These are phyloP conservation scores for Ustilago sp. DNA, from an alignment of 1,284 basidiomycete species.

Conservation along the genomic window DNA sequence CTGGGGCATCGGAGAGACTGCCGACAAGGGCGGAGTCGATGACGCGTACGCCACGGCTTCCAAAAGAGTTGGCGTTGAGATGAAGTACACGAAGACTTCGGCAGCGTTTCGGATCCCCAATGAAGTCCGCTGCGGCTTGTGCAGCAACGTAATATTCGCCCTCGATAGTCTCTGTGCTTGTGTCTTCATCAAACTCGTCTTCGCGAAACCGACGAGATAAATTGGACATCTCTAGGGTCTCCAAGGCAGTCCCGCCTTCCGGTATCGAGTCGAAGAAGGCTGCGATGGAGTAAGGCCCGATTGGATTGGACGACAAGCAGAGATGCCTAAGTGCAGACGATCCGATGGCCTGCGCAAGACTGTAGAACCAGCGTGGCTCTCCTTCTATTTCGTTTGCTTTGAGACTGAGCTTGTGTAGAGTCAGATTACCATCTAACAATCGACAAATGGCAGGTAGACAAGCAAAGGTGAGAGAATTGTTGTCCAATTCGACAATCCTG, in stretches of 20 bases:
- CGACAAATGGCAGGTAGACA: constrained; percentile 21
- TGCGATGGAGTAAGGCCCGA: constrained; percentile 10
- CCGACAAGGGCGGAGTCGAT: constrained; percentile 22
- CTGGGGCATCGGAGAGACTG: background rate
- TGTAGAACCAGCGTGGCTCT: background rate
- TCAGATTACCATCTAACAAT: constrained; percentile 20
- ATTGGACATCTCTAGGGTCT: constrained; percentile 15
- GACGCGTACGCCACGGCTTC: constrained; percentile 15
- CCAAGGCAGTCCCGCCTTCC: constrained; percentile 17
- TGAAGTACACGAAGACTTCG: constrained; percentile 12
- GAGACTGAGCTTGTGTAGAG: constrained; percentile 17
- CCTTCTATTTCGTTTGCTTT: constrained; percentile 15
- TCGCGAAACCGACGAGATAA: background rate
- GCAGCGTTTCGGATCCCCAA: constrained; percentile 27
- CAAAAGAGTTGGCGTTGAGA: constrained; percentile 38
- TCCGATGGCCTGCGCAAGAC: constrained; percentile 17
- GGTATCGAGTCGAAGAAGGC: constrained; percentile 42
- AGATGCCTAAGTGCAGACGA: constrained; percentile 15
- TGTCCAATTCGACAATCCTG: constrained; percentile 15
- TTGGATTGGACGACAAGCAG: constrained; percentile 25
- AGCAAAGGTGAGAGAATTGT: constrained; percentile 23
- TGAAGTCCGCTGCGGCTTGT: constrained; percentile 20
- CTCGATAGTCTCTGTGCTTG: background rate
- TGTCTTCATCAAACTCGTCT: background rate
- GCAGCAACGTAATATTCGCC: constrained; percentile 13